phyloP scores from a whole-genome alignment of 306 rosid species.

The Lablab purpureus region DNA sequence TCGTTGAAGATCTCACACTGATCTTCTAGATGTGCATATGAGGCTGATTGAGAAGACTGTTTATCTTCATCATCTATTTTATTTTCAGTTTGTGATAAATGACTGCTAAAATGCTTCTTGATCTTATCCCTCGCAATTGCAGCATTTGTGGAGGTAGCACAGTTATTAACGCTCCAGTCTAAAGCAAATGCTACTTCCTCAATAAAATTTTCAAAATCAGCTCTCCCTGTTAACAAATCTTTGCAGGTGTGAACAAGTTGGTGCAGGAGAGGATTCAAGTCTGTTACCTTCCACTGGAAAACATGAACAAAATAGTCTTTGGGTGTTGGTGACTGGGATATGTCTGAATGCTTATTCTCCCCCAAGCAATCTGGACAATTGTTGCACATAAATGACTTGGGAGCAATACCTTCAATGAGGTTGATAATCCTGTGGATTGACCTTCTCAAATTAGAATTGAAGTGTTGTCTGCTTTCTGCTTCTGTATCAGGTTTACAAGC shows the following conservation, averaged over 20 bases:
- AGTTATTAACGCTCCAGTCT: slow-evolving; percentile 69
- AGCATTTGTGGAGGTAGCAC: slow-evolving; percentile 58
- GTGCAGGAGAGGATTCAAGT: slow-evolving; percentile 63
- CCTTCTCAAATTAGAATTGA: slow-evolving; percentile 46
- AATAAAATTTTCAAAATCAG: slow-evolving; percentile 57
- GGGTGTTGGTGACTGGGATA: slow-evolving; percentile 49
- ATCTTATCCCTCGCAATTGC: slow-evolving; percentile 64
- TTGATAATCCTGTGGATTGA: slow-evolving; percentile 58
- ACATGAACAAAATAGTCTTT: slow-evolving; percentile 65
- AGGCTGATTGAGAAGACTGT: slow-evolving; percentile 47
- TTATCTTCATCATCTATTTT: slow-evolving; percentile 43
- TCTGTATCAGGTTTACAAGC: slow-evolving; percentile 45
- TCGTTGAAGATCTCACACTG: slow-evolving; percentile 37
- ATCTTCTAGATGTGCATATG: slow-evolving; percentile 52
- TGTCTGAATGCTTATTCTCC: slow-evolving; percentile 50
- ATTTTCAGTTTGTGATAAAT: slow-evolving; percentile 44
- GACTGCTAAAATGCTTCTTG: slow-evolving; percentile 66
- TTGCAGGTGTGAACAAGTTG: slow-evolving; percentile 62
- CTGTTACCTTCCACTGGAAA: slow-evolving; percentile 71
- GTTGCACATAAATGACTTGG: slow-evolving; percentile 45
- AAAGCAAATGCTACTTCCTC: slow-evolving; percentile 67
- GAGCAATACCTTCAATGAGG: slow-evolving; percentile 66
- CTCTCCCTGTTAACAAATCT: slow-evolving; percentile 58
- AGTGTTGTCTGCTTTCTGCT: slow-evolving; percentile 34
- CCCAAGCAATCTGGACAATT: slow-evolving; percentile 47